These are phyloP conservation scores for Calocera viscosa DNA, from an alignment of 768 basidiomycete genomes.

Conservation along the genomic window DNA sequence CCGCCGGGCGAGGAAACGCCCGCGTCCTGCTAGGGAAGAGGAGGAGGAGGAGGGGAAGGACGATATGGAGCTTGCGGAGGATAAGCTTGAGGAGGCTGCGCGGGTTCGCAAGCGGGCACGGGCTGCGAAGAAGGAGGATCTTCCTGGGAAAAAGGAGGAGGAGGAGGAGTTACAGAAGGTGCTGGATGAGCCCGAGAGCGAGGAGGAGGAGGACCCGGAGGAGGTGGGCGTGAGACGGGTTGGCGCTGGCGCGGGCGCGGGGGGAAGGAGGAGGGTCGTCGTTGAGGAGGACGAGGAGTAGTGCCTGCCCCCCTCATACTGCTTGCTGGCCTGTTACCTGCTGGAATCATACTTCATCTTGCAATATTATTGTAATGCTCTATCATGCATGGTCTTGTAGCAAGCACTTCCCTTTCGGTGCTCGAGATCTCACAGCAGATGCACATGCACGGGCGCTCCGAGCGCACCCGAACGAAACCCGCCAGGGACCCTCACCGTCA, in stretches of 20 bases:
- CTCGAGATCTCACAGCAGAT: too few relatives aligned
- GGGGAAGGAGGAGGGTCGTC: constrained; percentile 46
- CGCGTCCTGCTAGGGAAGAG: constrained; percentile 19
- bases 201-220: constrained; percentile 12
- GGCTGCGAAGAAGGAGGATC: constrained; percentile 30
- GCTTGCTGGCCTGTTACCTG: too few relatives aligned
- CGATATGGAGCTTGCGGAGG: constrained; percentile 29
- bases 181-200: constrained; percentile 12
- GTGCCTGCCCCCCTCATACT: background rate
- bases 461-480: too few relatives aligned
- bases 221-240: constrained; percentile 45
- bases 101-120: constrained; percentile 21
- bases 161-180: constrained; percentile 6
- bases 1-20: constrained; percentile 31
- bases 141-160: background rate
- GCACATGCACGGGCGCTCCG: too few relatives aligned
- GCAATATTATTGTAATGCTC: too few relatives aligned
- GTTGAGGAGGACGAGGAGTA: constrained; percentile 57
- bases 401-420: too few relatives aligned
- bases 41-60: constrained; percentile 30
- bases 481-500: too few relatives aligned
- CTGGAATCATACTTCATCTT: too few relatives aligned
- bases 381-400: too few relatives aligned
- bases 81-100: constrained; percentile 43
- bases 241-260: constrained; percentile 38